Conservation (phyloP, 495 filamentous ascomycete species). For the Pyrenula aspistea region DNA sequence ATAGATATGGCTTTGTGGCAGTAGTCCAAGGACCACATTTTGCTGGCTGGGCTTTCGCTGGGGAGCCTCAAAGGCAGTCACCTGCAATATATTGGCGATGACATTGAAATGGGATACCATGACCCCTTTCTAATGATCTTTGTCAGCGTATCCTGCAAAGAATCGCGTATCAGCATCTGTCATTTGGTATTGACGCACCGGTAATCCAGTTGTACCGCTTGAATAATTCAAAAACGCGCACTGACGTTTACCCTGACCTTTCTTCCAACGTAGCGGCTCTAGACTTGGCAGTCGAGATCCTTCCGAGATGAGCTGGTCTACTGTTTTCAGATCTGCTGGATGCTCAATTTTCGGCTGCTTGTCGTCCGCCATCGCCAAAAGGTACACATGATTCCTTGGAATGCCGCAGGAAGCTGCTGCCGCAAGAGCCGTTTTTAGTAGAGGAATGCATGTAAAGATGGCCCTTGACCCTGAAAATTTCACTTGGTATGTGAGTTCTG, state of each 20-base stretch:
- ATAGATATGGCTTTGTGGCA: conserved; percentile 85
- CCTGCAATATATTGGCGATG: conserved; percentile 70
- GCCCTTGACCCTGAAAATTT: conserved; percentile 50
- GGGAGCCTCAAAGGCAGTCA: conserved; percentile 38
- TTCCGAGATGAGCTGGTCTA: conserved; percentile 46
- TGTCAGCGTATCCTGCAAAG: conserved; percentile 2
- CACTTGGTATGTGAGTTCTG: conserved; percentile 59
- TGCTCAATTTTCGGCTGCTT: conserved; percentile 25
- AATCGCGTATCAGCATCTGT: conserved; percentile 8
- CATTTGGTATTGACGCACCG: too few relatives aligned
- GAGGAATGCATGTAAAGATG: conserved; percentile 54
- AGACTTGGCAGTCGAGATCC: conserved; percentile 39
- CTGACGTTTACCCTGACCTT: conserved; percentile 52
- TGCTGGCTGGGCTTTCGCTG: conserved; percentile 30
- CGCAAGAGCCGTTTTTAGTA: conserved; percentile 46
- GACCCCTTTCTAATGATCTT: conserved; percentile 62
- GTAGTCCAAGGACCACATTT: conserved; percentile 53
- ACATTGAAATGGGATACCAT: conserved; percentile 91
- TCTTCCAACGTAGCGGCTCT: conserved; percentile 43
- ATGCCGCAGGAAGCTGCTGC: conserved; percentile 50
- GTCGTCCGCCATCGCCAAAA: conserved; percentile 44
- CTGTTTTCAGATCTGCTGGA: conserved; percentile 41
- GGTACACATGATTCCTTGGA: conserved; percentile 48
- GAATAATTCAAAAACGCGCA: conserved; percentile 64
- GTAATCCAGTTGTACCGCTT: conserved; percentile 59